These are phyloP conservation scores for Verticillium klebahnii DNA, from an alignment of 2,329 filamentous ascomycete genomes.

Conservation along the genomic window DNA sequence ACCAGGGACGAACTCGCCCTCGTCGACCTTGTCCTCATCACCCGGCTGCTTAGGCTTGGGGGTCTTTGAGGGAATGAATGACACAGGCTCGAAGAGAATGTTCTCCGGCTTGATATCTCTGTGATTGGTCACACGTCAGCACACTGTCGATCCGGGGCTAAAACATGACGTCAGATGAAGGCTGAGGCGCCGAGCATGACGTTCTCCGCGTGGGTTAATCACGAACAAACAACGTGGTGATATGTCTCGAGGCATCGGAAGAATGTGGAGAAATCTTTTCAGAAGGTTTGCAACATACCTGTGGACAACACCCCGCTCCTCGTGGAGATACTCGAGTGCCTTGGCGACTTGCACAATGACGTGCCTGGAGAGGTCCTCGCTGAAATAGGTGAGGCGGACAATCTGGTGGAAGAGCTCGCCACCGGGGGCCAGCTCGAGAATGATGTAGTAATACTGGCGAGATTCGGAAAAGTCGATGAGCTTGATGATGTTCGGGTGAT, in stretches of 20 bases:
- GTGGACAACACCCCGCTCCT: slow-evolving; percentile 92
- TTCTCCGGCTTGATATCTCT: slow-evolving; percentile 99
- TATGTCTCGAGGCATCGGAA: neutral
- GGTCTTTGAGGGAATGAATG: slow-evolving; percentile 72
- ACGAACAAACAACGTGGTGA: neutral
- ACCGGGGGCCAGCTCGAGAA: slow-evolving; percentile 89
- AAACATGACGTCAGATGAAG: slow-evolving; percentile 22
- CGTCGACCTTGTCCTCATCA: slow-evolving; percentile 95
- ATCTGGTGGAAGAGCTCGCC: slow-evolving; percentile 99
- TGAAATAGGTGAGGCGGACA: slow-evolving; percentile 96
- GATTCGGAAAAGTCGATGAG: slow-evolving; percentile 93
- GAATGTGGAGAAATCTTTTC: neutral
- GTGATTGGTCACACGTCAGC: slow-evolving; percentile 5
- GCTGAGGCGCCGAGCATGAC: neutral
- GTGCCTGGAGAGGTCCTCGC: slow-evolving; percentile 89
- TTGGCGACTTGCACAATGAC: slow-evolving; percentile 95
- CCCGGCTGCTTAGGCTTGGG: slow-evolving; percentile 79
- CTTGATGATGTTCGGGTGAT: slow-evolving; percentile 94
- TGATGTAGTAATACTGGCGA: slow-evolving; percentile 93
- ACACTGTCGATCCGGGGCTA: slow-evolving; percentile 3
- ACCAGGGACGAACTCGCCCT: slow-evolving; percentile 85
- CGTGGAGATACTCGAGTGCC: slow-evolving; percentile 88
- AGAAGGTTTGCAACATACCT: slow-evolving; percentile 58
- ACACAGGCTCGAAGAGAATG: slow-evolving; percentile 83
- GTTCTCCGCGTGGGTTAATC: neutral